Conservation (phyloP, 2,329 filamentous ascomycete genomes). For the Leptographium radiaticola region DNA sequence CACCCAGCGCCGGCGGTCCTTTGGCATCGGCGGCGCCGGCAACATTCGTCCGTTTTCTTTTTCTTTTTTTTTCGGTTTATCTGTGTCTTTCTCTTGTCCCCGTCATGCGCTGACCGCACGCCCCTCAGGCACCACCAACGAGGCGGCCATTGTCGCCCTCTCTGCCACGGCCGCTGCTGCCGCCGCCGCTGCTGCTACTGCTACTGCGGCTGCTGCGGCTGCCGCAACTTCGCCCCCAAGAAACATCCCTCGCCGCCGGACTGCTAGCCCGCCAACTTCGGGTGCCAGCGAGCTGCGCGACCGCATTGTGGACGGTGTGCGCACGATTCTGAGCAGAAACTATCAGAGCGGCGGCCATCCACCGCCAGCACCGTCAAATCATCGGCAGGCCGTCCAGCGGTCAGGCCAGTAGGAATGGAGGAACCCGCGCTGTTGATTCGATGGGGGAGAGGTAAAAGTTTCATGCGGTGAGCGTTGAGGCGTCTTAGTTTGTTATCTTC, state of each 20-base stretch:
- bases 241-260: neutral
- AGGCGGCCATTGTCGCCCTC: neutral
- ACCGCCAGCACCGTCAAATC: no score
- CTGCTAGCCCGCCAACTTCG: neutral
- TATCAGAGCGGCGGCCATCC: neutral
- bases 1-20: slow-evolving; percentile 5
- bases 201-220: neutral
- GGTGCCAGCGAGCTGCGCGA: slow-evolving; percentile 4
- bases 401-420: no score
- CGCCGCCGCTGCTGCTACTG: neutral
- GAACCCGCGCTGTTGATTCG: no score
- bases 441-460: no score
- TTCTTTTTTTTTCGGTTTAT: no score
- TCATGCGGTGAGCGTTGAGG: no score
- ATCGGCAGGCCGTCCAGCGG: no score
- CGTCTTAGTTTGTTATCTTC: no score
- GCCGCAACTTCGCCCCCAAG: no score
- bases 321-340: neutral
- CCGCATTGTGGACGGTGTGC: slow-evolving; percentile 4
- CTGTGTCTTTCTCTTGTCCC: neutral
- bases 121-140: slow-evolving; percentile 1
- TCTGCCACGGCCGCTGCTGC: neutral
- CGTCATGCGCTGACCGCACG: neutral
- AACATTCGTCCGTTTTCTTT: slow-evolving; percentile 3
- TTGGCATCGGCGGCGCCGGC: slow-evolving; percentile 9